Conservation (phyloP, 208 protist species). For the Spongospora subterranea region DNA sequence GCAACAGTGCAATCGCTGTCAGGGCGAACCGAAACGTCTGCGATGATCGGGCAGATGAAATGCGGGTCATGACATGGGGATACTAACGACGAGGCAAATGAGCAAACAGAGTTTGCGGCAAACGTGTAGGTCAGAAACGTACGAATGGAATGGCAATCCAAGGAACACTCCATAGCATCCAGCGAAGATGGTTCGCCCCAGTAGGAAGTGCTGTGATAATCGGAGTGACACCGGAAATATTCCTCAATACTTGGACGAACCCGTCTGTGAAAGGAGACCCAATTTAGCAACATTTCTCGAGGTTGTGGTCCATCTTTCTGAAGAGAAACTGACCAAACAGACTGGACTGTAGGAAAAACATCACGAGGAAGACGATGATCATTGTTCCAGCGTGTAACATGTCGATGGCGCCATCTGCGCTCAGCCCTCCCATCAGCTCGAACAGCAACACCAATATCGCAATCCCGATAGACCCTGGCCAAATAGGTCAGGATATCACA, state of each 20-base stretch:
- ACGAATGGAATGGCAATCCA: conserved; percentile 15
- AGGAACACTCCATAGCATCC: conserved; percentile 38
- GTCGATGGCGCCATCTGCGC: neutral
- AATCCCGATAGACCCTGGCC: neutral
- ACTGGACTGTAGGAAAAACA: conserved; percentile 2
- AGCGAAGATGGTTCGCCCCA: neutral
- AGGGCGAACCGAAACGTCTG: neutral
- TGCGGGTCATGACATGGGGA: conserved; percentile 8
- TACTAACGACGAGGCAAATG: neutral
- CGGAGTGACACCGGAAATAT: neutral
- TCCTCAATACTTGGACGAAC: neutral
- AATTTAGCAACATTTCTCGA: too few species aligned
- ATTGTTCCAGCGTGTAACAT: neutral
- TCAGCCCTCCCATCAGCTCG: neutral
- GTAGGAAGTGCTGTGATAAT: neutral
- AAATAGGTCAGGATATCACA: neutral
- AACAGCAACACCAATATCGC: neutral
- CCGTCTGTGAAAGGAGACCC: too few species aligned
- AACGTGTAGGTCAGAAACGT: neutral
- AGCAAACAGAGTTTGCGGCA: neutral
- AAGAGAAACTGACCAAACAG: too few species aligned
- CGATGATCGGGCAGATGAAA: neutral
- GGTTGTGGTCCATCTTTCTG: too few species aligned
- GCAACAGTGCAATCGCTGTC: neutral
- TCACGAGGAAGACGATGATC: neutral